These are phyloP conservation scores for Xylaria sp. DNA, from an alignment of 2,329 filamentous ascomycete species.

Conservation along the genomic window DNA sequence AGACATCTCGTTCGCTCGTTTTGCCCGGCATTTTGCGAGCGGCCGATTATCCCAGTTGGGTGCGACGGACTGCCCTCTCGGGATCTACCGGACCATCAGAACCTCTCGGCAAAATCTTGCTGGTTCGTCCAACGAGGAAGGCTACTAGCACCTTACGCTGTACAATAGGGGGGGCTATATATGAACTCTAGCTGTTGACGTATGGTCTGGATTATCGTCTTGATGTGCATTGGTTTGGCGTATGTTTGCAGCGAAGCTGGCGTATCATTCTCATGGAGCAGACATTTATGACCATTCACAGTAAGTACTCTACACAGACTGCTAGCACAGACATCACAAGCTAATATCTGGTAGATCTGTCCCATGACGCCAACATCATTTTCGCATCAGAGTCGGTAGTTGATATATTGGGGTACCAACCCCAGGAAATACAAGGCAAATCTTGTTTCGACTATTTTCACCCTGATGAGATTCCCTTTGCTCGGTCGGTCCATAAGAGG, in stretches of 20 bases:
- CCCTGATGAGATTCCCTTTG: constrained; percentile 80
- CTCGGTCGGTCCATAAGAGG: constrained; percentile 75
- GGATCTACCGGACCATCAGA: constrained; percentile 45
- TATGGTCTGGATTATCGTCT: constrained; percentile 39
- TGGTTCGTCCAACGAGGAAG: constrained; percentile 11
- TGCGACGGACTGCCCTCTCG: constrained; percentile 45
- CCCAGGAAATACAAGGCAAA: constrained; percentile 77
- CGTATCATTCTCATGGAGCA: constrained; percentile 71
- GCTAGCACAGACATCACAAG: constrained; percentile 28
- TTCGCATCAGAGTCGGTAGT: constrained; percentile 86
- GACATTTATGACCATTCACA: constrained; percentile 92
- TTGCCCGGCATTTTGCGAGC: constrained; percentile 42
- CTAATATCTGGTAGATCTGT: constrained; percentile 67
- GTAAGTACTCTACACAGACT: constrained; percentile 59
- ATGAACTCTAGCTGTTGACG: constrained; percentile 39
- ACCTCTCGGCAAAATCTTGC: constrained; percentile 40
- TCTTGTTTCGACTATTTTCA: constrained; percentile 91
- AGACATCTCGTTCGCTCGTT: constrained; percentile 49
- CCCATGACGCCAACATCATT: constrained; percentile 78
- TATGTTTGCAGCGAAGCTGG: constrained; percentile 41
- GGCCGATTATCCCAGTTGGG: constrained; percentile 44
- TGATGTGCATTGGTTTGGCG: constrained; percentile 40
- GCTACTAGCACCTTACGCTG: constrained; percentile 40
- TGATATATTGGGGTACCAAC: constrained; percentile 76
- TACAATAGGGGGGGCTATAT: constrained; percentile 32